These are phyloP conservation scores for Syncephalastrum sp. DNA, from an alignment of 371 early-diverging fungal species.

Conservation along the genomic window DNA sequence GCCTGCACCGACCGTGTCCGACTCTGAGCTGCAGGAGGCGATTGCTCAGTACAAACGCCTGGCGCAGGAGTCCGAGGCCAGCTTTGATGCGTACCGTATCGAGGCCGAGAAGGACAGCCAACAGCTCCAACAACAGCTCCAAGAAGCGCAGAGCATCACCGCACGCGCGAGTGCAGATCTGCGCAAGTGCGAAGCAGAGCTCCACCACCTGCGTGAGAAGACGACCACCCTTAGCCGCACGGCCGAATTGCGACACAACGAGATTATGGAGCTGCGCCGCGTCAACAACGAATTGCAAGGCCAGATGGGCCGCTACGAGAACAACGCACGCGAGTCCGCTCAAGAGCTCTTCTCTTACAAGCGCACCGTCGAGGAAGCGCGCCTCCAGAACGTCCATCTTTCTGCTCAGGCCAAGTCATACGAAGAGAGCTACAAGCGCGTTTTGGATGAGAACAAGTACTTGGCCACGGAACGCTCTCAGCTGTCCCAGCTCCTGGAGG, in stretches of 20 bases:
- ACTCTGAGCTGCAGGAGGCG: too few species aligned
- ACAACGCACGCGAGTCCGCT: slow-evolving; percentile 11
- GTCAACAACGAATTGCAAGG: slow-evolving; percentile 9
- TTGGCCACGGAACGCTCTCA: slow-evolving; percentile 14
- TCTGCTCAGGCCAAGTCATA: slow-evolving; percentile 13
- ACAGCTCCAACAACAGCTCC: slow-evolving; percentile 8
- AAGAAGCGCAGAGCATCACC: slow-evolving; percentile 8
- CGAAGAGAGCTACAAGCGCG: slow-evolving; percentile 15
- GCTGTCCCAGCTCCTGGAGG: slow-evolving; percentile 11
- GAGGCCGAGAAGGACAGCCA: slow-evolving; percentile 9
- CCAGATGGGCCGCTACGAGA: slow-evolving; percentile 10
- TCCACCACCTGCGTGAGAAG: too few species aligned
- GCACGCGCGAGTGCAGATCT: slow-evolving; percentile 1
- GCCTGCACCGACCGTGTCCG: too few species aligned
- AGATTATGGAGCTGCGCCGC: slow-evolving; percentile 10
- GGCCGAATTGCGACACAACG: slow-evolving; percentile 7
- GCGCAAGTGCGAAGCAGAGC: slow-evolving; percentile 3
- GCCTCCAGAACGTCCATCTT: slow-evolving; percentile 13
- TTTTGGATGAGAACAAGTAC: slow-evolving; percentile 17
- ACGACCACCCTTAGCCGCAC: too few species aligned
- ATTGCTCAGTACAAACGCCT: slow-evolving; percentile 1
- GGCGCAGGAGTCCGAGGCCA: background rate
- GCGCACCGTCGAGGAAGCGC: slow-evolving; percentile 10
- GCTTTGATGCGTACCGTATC: slow-evolving; percentile 2
- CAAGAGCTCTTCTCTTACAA: slow-evolving; percentile 10